Evolutionary conservation across 2,329 filamentous ascomycete genomes (phyloP).

Genomic region (Zymoseptoria brevis): DNA sequence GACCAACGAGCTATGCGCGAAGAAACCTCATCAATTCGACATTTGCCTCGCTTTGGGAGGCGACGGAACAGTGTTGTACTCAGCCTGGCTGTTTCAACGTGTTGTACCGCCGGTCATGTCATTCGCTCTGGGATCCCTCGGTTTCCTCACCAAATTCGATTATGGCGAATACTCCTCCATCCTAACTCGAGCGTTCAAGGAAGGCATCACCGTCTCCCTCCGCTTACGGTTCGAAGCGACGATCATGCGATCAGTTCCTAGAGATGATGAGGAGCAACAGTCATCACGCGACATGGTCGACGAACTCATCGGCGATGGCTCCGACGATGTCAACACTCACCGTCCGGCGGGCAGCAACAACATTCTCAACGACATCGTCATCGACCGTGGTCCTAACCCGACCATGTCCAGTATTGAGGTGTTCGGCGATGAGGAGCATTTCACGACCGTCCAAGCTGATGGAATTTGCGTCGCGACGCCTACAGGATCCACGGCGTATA

Average conservation of each 20-base stretch:
- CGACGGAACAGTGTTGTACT: conserved; percentile 80
- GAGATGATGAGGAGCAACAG: conserved; percentile 28
- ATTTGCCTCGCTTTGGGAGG: conserved; percentile 80
- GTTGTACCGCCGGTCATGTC: conserved; percentile 78
- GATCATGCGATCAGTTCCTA: conserved; percentile 69
- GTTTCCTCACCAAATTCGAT: conserved; percentile 82
- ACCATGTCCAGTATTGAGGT: conserved; percentile 90
- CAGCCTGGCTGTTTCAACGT: conserved; percentile 85
- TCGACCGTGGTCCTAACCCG: conserved; percentile 87
- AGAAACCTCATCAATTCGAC: conserved; percentile 80
- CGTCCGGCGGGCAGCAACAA: conserved; percentile 75
- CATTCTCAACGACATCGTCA: conserved; percentile 93
- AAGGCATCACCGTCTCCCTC: conserved; percentile 82
- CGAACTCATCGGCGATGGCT: conserved; percentile 79
- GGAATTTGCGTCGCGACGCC: conserved; percentile 91
- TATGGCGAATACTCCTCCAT: conserved; percentile 62
- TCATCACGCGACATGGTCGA: conserved; percentile 66
- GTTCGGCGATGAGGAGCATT: conserved; percentile 91
- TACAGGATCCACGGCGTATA: conserved; percentile 91
- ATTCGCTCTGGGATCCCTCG: conserved; percentile 75
- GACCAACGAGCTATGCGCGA: conserved; percentile 69
- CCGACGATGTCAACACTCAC: conserved; percentile 77
- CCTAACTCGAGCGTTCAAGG: conserved; percentile 56
- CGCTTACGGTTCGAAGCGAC: conserved; percentile 87
- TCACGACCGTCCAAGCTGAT: conserved; percentile 87